phyloP scores from a whole-genome alignment of 2,329 filamentous ascomycete species.

The Cyanodermella asteris region DNA sequence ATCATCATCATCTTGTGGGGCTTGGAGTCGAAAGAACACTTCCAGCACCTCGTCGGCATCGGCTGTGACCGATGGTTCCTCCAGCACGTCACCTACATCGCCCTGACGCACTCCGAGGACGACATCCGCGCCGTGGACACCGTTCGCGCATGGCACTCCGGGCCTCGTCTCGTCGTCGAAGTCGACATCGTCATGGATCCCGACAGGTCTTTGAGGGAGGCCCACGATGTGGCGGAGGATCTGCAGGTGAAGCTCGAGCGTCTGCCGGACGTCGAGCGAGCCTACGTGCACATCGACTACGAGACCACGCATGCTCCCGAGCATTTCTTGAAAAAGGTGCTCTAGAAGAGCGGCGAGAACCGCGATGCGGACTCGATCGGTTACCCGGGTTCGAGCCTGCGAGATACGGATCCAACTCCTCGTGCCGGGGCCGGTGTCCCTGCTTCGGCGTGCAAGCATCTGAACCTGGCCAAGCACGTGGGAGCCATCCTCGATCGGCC shows the following conservation, averaged over 20 bases:
- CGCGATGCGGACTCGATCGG: too few relatives aligned
- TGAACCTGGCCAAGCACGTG: too few relatives aligned
- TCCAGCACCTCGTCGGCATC: conserved; percentile 75
- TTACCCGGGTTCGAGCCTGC: too few relatives aligned
- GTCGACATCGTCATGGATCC: conserved; percentile 90
- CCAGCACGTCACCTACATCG: conserved; percentile 85
- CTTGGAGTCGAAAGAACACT: conserved; percentile 68
- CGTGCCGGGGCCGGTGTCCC: too few relatives aligned
- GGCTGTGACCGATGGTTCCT: conserved; percentile 67
- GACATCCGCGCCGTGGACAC: conserved; percentile 86
- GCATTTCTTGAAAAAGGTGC: conserved; percentile 46
- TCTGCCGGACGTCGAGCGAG: conserved; percentile 74
- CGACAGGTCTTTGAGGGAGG: conserved; percentile 46
- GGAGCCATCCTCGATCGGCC: too few relatives aligned
- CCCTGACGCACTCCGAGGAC: conserved; percentile 64
- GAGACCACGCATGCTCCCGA: conserved; percentile 92
- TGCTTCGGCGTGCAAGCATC: too few relatives aligned
- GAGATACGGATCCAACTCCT: too few relatives aligned
- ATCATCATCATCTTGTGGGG: conserved; percentile 67
- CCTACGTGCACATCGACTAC: conserved; percentile 93
- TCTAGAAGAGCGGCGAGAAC: too few relatives aligned
- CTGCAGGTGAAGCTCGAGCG: conserved; percentile 87
- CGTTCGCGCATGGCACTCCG: conserved; percentile 79
- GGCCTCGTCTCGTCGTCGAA: conserved; percentile 75
- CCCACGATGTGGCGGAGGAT: conserved; percentile 84